Conservation (phyloP, 768 basidiomycete species). For the Clavulina sp. region DNA sequence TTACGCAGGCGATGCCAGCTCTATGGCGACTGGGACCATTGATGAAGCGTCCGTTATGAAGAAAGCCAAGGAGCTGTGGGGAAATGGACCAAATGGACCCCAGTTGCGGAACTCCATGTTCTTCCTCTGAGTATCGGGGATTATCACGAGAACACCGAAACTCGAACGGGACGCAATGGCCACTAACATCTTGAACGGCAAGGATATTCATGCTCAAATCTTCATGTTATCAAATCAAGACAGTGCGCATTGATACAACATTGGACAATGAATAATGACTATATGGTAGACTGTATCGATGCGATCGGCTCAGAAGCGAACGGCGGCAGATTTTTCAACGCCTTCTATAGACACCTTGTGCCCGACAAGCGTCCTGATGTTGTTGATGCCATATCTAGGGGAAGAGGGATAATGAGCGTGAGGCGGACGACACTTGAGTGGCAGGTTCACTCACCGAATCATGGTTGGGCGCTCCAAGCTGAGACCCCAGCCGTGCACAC, state of each 20-base stretch:
- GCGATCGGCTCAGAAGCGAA: slow-evolving; percentile 49
- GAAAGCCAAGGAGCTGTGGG: too few relatives aligned
- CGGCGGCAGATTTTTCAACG: slow-evolving; percentile 78
- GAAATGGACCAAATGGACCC: too few relatives aligned
- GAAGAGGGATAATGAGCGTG: background rate
- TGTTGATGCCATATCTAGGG: slow-evolving; percentile 82
- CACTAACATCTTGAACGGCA: too few relatives aligned
- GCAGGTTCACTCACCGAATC: slow-evolving; percentile 54
- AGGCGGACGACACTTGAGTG: background rate
- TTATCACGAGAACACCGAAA: too few relatives aligned
- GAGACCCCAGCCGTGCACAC: slow-evolving; percentile 95
- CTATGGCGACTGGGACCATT: background rate
- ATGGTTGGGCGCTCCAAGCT: slow-evolving; percentile 91
- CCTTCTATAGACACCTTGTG: slow-evolving; percentile 89
- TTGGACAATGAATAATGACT: too few relatives aligned
- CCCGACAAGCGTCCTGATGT: slow-evolving; percentile 90
- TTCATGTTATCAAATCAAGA: too few relatives aligned
- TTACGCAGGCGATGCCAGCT: slow-evolving; percentile 18
- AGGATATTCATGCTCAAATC: too few relatives aligned
- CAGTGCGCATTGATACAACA: too few relatives aligned
- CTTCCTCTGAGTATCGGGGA: too few relatives aligned
- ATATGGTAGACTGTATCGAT: too few relatives aligned
- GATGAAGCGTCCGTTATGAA: slow-evolving; percentile 16
- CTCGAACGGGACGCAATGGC: too few relatives aligned
- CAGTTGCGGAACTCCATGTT: too few relatives aligned